Evolutionary conservation across 177 flowering plant genomes (phyloP), one percentile per base, ranked within the genome.

Genomic region (Vitis hybrid): DNA sequence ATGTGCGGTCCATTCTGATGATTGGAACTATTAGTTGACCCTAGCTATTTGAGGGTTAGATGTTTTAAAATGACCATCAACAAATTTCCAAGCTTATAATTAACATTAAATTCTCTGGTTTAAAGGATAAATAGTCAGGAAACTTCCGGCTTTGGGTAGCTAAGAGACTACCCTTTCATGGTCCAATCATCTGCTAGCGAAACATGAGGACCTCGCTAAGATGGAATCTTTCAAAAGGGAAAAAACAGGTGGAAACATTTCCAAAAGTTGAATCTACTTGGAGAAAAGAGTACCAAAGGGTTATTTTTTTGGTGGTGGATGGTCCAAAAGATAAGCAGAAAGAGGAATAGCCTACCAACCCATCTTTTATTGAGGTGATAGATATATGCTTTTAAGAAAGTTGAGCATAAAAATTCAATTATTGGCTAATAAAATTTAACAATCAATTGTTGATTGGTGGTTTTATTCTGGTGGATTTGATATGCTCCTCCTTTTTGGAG

Each of bases 291-390:
- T 14, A 60, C 15, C 13, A 40, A 26, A 11, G 11, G 62, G 55
- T 10, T 40, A 23, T 4, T 76, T 49, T 45, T 50, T 56, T 60
- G 64, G 60, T 66, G 76, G 69, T 60, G 63, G 60, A 70, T 59
- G 71, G 67, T 59, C 72, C 73, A 64, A 70, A 74, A 61, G 83
- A 77, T 74, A 74, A 72, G 75, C 40, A 63, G 74, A 68, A 71
- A 65, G 74, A 74, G 51, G 56, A 51, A 48, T 57, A 67, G 34
- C 45, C 4, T 57, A 48, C 7, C 48, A 56, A 11, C 4, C 19
- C 3, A 21, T 67, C 55, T 48, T 56, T 61, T 4, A 11, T 0
- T 14, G 23, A 5, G 10, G 62, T 14, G 32, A 4, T 0, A 57
- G 14, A 11, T 3, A 57, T 57, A 19, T 15, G 60, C n/a, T 57